Percentiles rank a stretch among this genome's conserved stretches.
phyloP scores from a whole-genome alignment of 768 basidiomycete species.

The Mycena crocata region DNA sequence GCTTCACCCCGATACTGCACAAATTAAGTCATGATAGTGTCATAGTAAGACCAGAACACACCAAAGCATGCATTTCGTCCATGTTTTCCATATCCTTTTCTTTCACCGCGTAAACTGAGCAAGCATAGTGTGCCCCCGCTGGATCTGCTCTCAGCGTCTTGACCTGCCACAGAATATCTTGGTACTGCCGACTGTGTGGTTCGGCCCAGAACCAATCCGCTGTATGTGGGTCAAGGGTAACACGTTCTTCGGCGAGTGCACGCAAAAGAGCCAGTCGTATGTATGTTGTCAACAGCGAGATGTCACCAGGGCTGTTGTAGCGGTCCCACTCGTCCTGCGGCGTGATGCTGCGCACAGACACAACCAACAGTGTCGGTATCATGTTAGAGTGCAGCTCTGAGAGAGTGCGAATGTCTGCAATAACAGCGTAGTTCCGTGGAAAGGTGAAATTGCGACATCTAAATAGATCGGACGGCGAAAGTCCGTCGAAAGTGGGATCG shows the following conservation, averaged over 20 bases:
- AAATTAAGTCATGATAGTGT: not conserved
- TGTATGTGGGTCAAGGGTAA: conserved; percentile 9
- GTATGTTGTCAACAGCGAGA: not conserved
- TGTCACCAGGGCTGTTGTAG: conserved; percentile 28
- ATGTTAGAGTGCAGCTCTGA: conserved; percentile 15
- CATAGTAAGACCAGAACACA: not conserved
- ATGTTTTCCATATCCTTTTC: too few relatives aligned
- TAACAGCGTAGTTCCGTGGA: conserved; percentile 16
- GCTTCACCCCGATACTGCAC: conserved; percentile 17
- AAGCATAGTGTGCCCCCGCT: conserved; percentile 18
- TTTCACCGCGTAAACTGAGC: conserved; percentile 10
- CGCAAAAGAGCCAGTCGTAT: conserved; percentile 27
- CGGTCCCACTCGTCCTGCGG: conserved; percentile 22
- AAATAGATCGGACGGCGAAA: conserved; percentile 26
- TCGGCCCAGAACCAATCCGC: conserved; percentile 21
- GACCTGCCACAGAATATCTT: conserved; percentile 13
- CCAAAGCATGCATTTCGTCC: conserved; percentile 21
- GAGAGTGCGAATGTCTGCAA: conserved; percentile 30
- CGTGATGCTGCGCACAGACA: not conserved
- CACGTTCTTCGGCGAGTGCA: conserved; percentile 21
- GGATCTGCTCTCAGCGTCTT: conserved; percentile 26
- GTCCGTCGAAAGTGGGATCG: conserved; percentile 17
- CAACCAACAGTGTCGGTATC: conserved; percentile 20
- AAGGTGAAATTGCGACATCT: conserved; percentile 22
- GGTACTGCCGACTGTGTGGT: not conserved